Conservation (phyloP, 139 green algal genomes). For the Haematococcus lacustris region DNA sequence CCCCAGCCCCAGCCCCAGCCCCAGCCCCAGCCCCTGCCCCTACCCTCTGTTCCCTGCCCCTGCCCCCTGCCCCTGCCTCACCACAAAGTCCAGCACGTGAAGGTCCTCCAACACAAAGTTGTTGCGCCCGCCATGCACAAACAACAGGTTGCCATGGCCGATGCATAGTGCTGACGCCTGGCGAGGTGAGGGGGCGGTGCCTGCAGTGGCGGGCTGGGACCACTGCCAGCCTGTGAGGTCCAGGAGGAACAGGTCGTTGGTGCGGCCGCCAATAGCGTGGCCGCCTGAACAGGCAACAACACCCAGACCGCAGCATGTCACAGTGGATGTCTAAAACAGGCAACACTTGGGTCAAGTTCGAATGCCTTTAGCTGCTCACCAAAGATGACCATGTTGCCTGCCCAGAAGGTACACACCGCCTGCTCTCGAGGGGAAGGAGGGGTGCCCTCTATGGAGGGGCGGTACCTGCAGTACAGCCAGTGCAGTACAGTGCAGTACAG, state of each 20-base stretch:
- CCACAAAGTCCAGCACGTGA: conserved; percentile 59
- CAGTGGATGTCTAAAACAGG: neutral
- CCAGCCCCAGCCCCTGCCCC: too few species aligned
- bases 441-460: conserved; percentile 25
- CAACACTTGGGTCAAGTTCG: neutral
- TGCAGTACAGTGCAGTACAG: too few species aligned
- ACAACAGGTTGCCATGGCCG: conserved; percentile 50
- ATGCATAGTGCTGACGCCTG: conserved; percentile 51
- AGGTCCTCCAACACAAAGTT: conserved; percentile 83
- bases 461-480: conserved; percentile 60
- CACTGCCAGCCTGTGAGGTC: conserved; percentile 64
- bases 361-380: conserved; percentile 41
- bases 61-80: conserved; percentile 3
- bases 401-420: conserved; percentile 39
- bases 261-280: conserved; percentile 48
- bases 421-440: conserved; percentile 48
- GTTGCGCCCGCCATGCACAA: conserved; percentile 64
- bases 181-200: conserved; percentile 63
- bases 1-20: too few species aligned
- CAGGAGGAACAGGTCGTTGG: conserved; percentile 78
- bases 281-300: conserved; percentile 62
- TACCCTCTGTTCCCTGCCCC: neutral
- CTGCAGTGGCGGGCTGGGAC: conserved; percentile 49
- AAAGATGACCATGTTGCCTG: conserved; percentile 64
- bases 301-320: conserved; percentile 26